A percentile compares a stretch with the other conserved stretches of the same genome.
Evolutionary conservation across 345 rosid genomes (phyloP).

Genomic region (Corchorus olitorius): DNA sequence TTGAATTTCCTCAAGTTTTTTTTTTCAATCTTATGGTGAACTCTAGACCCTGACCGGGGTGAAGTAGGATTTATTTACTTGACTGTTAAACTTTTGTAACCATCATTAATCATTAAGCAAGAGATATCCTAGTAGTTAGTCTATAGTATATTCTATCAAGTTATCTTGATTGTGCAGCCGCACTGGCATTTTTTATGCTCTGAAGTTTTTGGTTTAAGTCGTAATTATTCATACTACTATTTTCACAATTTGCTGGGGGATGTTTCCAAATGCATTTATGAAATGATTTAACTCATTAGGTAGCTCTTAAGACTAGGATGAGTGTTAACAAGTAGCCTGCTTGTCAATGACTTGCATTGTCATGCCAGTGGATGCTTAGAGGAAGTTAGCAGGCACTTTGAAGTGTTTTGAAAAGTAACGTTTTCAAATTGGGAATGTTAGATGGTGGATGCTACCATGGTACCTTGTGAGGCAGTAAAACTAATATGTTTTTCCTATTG

Average conservation of each 20-base stretch:
- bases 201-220: background rate
- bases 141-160: background rate
- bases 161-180: background rate
- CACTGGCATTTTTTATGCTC: background rate
- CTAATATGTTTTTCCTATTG: background rate
- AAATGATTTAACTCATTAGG: background rate
- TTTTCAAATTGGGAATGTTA: background rate
- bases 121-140: background rate
- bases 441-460: background rate
- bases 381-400: background rate
- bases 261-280: background rate
- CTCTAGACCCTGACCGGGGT: background rate
- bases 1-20: background rate
- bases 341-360: background rate
- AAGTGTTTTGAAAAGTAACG: background rate
- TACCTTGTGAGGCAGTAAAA: background rate
- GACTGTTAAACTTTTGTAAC: background rate
- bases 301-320: background rate
- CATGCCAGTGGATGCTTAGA: background rate
- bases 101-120: background rate
- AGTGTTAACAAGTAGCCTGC: too few species aligned
- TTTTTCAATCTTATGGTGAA: background rate
- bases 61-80: background rate
- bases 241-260: background rate
- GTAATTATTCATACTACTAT: background rate